A percentile compares a stretch with the other conserved stretches of the same genome.
These are phyloP conservation scores for Ogataea zsoltii DNA, from an alignment of 805 yeast species.

Conservation along the genomic window DNA sequence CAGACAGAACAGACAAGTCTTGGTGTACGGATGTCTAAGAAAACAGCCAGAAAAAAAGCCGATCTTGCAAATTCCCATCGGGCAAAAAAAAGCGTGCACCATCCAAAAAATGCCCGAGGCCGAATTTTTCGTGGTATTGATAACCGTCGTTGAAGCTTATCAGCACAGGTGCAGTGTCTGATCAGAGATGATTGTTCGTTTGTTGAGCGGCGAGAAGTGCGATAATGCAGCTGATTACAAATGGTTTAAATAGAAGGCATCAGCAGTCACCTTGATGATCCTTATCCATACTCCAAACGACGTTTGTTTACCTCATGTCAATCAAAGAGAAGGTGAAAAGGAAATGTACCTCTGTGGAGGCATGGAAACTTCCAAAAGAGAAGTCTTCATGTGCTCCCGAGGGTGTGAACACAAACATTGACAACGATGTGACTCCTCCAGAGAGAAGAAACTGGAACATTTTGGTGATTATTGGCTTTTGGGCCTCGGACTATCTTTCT, in stretches of 20 bases:
- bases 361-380: conserved; percentile 19
- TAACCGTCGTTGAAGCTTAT: conserved; percentile 4
- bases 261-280: no score
- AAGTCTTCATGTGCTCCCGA: conserved; percentile 23
- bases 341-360: conserved; percentile 8
- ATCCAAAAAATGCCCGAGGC: conserved; percentile 7
- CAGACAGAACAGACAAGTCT: no score
- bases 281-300: no score
- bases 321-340: conserved; percentile 8
- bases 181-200: not conserved
- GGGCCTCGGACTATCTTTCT: conserved; percentile 31
- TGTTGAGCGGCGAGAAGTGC: not conserved
- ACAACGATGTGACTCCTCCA: conserved; percentile 26
- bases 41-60: no score
- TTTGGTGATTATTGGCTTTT: conserved; percentile 24
- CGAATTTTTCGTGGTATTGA: not conserved
- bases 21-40: no score
- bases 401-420: conserved; percentile 19
- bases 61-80: not conserved
- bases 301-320: no score
- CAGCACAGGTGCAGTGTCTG: not conserved
- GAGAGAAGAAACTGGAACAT: conserved; percentile 27
- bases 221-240: not conserved
- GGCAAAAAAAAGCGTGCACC: conserved; percentile 4
- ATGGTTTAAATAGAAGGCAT: not conserved